These are phyloP conservation scores for Picea engelmannii DNA, from an alignment of 83 land plant species.

Conservation along the genomic window DNA sequence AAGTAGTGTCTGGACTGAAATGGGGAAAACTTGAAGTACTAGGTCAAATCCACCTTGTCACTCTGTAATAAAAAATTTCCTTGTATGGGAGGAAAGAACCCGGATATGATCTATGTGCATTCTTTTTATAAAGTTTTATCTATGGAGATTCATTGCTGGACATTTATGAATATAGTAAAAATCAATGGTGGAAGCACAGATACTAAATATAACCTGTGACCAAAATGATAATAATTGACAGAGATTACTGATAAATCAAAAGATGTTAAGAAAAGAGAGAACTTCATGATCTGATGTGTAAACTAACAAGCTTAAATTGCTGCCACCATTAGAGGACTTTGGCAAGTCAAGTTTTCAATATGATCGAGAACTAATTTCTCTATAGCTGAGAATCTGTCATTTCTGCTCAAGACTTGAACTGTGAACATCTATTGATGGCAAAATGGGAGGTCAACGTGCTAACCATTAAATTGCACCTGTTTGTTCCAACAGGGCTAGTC, in stretches of 20 bases:
- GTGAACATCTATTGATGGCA: not conserved
- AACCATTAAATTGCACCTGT: not conserved
- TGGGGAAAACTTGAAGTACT: too few species aligned
- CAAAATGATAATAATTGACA: not conserved
- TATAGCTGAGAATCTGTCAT: not conserved
- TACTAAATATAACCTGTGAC: not conserved
- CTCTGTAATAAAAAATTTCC: too few species aligned
- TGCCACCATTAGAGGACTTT: not conserved
- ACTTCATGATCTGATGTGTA: not conserved
- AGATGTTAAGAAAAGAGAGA: not conserved
- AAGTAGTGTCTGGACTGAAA: too few species aligned
- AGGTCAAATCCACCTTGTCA: too few species aligned
- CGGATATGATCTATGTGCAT: too few species aligned
- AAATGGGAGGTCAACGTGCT: conserved; percentile 5
- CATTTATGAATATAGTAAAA: too few species aligned
- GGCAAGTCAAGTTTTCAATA: too few species aligned
- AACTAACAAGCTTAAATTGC: not conserved
- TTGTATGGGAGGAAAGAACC: too few species aligned
- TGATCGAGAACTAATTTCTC: not conserved
- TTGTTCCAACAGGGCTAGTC: not conserved
- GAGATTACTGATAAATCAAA: not conserved
- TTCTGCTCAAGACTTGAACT: not conserved
- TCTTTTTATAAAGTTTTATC: not conserved
- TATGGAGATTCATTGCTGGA: not conserved
- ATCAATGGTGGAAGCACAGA: too few species aligned